A percentile compares a stretch with the other conserved stretches of the same genome.
Evolutionary conservation across 257 asterid genomes (phyloP).

Genomic region (Perilla frutescens): DNA sequence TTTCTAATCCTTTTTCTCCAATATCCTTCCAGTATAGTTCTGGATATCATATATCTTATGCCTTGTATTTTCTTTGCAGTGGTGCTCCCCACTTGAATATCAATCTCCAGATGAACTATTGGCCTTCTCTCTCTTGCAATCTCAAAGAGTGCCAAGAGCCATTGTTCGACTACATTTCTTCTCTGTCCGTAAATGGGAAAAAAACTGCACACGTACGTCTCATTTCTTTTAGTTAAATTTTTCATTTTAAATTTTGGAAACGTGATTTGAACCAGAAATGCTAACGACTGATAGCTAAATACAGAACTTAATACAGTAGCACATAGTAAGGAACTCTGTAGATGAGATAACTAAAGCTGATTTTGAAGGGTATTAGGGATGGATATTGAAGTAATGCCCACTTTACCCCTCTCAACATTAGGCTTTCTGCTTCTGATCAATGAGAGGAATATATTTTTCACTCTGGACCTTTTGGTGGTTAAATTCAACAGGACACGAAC

Average conservation of each 20-base stretch:
- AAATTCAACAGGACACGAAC: not conserved
- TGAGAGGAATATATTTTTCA: slow-evolving; percentile 1
- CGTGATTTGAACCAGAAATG: not conserved
- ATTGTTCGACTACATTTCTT: slow-evolving; percentile 61
- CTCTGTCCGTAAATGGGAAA: slow-evolving; percentile 66
- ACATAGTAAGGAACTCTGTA: not conserved
- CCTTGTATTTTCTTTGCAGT: slow-evolving; percentile 44
- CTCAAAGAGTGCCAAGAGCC: slow-evolving; percentile 85
- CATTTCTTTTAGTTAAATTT: slow-evolving; percentile 13
- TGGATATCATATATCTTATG: not conserved
- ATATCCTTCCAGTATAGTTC: not conserved
- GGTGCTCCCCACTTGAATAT: slow-evolving; percentile 85
- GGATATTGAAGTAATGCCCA: not conserved
- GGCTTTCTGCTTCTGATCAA: not conserved
- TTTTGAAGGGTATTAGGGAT: not conserved
- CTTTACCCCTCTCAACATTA: not conserved
- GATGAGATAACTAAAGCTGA: not conserved
- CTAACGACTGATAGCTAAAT: not conserved
- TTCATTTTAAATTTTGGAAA: slow-evolving; percentile 12
- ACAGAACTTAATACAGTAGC: not conserved
- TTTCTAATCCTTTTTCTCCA: not conserved
- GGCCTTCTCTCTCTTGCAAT: slow-evolving; percentile 82
- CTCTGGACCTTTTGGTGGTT: not conserved
- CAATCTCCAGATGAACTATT: slow-evolving; percentile 89
- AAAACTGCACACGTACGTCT: slow-evolving; percentile 66